Percentiles rank a stretch among this genome's conserved stretches.
These are phyloP conservation scores for Ormosia emarginata DNA, from an alignment of 306 rosid species.

Conservation along the genomic window DNA sequence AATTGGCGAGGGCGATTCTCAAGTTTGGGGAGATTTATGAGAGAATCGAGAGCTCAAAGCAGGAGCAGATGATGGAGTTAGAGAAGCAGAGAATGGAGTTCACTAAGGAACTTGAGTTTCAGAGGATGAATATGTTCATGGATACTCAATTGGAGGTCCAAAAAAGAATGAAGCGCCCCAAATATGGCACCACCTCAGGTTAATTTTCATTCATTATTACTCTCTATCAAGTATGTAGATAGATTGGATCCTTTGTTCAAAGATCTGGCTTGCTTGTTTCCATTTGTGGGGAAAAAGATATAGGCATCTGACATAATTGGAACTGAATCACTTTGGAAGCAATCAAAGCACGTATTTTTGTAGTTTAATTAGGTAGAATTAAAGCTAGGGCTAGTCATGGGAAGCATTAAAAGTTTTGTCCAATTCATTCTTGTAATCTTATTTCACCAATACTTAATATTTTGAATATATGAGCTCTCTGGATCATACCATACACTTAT, in stretches of 20 bases:
- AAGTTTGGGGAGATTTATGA: conserved; percentile 50
- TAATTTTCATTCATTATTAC: no score
- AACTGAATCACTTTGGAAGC: neutral
- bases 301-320: neutral
- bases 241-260: neutral
- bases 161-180: conserved; percentile 39
- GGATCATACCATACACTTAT: neutral
- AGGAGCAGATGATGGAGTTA: conserved; percentile 41
- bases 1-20: conserved; percentile 45
- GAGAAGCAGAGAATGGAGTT: conserved; percentile 58
- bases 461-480: neutral
- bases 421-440: neutral
- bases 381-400: neutral
- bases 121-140: conserved; percentile 50
- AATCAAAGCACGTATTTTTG: neutral
- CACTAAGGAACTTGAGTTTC: conserved; percentile 43
- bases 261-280: no score
- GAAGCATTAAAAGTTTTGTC: neutral
- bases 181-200: neutral
- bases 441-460: neutral
- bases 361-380: neutral
- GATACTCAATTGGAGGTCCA: conserved; percentile 43
- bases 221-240: no score
- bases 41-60: conserved; percentile 43
- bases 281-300: neutral